These are phyloP conservation scores for Penicillium manginii DNA, from an alignment of 495 filamentous ascomycete genomes.

Conservation along the genomic window DNA sequence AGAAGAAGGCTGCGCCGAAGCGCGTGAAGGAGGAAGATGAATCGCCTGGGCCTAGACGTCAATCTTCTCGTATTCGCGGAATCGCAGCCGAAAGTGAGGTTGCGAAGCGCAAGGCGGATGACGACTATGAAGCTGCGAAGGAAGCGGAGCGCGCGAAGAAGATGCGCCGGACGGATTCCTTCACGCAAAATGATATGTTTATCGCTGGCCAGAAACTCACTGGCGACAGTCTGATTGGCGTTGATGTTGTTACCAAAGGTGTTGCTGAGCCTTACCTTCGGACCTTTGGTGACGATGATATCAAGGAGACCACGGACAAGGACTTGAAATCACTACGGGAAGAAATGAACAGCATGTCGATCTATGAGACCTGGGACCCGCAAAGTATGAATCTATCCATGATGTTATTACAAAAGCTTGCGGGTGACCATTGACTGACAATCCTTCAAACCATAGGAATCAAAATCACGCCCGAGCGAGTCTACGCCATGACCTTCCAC, in stretches of 20 bases:
- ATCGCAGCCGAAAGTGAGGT: constrained; percentile 71
- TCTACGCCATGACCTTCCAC: constrained; percentile 89
- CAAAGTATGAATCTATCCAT: constrained; percentile 56
- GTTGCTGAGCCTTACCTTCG: constrained; percentile 74
- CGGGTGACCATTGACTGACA: constrained; percentile 4
- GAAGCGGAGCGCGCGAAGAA: constrained; percentile 71
- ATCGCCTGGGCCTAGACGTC: constrained; percentile 56
- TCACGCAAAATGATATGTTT: constrained; percentile 76
- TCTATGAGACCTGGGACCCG: constrained; percentile 83
- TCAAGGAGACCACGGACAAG: constrained; percentile 79
- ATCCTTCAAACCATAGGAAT: constrained; percentile 60
- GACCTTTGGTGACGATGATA: constrained; percentile 81
- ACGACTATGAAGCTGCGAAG: constrained; percentile 63
- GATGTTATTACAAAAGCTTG: neutral
- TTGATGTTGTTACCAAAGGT: constrained; percentile 65
- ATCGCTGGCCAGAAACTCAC: constrained; percentile 72
- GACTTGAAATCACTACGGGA: constrained; percentile 75
- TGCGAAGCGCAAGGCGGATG: constrained; percentile 79
- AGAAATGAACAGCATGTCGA: constrained; percentile 75
- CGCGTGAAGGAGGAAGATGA: constrained; percentile 53
- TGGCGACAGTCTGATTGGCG: constrained; percentile 45
- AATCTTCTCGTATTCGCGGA: constrained; percentile 67
- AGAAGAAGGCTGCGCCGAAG: constrained; percentile 54
- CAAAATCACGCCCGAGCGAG: constrained; percentile 88
- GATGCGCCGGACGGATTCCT: constrained; percentile 68